Base-by-base conservation (phyloP, 768 basidiomycete genomes). In the Collybia sp. region DNA sequence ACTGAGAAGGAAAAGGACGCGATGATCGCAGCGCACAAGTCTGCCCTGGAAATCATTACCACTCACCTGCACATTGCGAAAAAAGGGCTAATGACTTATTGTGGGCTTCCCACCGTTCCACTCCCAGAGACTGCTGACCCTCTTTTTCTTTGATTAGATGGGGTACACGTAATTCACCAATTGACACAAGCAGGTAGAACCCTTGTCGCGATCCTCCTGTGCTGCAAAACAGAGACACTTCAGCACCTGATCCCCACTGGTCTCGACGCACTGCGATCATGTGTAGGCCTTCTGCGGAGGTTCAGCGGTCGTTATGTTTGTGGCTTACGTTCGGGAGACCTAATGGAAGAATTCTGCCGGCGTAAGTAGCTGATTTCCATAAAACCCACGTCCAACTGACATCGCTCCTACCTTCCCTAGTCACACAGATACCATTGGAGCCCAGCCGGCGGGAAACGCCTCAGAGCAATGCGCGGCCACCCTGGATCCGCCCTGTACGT, bases 331-430 rank as follows among this genome's bases (percentile, higher is more conserved):
- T 91, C 88, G 39, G 91, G 92, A 20, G 93, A 95, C 65, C 75
- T 95, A 36, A 86, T 96, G 77, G 93, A 95, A 59, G 93, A 95
- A 63, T 93, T 94, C 63, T 95, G 93, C 68, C 82, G 93, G 61
- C 66, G 91, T 85, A 51, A 63, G 71, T 71, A 12, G n/a, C 44
- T 49, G 38, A 41, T 33, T 19, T 30, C 36, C 20, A 17, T 40
- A 30, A 13, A 32, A 32, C 44, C 33, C 20, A 15, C 50, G 45
- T 46, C 32, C 33, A n/a, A 30, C 6, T 39, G 40, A 18, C 13
- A 12, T 37, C 35, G 11, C 42, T 15, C 33, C 44, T 48, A 16
- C 40, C 16, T 46, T 34, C 49, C 49, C 18, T 12, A 88, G 84
- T 87, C 56, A 91, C 90, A 2, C 84, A 88, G 59, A 92, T 93